phyloP scores from a whole-genome alignment of 139 green algal species.

The Axilococcus clingmanii region DNA sequence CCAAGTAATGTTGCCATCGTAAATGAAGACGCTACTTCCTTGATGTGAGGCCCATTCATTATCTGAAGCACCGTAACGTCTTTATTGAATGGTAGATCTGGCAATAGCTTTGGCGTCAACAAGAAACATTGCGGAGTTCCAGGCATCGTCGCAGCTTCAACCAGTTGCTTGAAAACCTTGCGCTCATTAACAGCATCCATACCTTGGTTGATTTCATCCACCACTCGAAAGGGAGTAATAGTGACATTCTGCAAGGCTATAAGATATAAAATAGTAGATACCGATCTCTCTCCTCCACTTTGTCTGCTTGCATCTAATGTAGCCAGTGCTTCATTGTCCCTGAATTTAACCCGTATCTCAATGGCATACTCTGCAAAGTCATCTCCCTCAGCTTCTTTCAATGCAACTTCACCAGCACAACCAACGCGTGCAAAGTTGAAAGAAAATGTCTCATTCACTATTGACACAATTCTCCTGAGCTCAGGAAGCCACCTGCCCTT shows the following conservation, averaged over 20 bases:
- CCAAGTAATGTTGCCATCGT: no score
- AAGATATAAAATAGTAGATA: constrained; percentile 97
- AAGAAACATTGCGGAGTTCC: constrained; percentile 88
- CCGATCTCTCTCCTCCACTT: constrained; percentile 86
- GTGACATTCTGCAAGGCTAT: constrained; percentile 87
- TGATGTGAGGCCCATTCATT: constrained; percentile 59
- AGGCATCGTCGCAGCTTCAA: constrained; percentile 37
- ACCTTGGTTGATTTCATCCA: constrained; percentile 99
- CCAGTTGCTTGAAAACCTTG: constrained; percentile 84
- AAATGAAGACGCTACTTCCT: constrained; percentile 17
- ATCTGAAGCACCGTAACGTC: constrained; percentile 69
- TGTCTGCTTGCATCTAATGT: constrained; percentile 72
- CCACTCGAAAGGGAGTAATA: constrained; percentile 86
- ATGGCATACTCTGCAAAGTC: constrained; percentile 69
- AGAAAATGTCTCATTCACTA: constrained; percentile 69
- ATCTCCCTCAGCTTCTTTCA: constrained; percentile 41
- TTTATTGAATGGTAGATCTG: constrained; percentile 66
- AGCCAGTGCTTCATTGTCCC: constrained; percentile 62
- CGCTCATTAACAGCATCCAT: constrained; percentile 96
- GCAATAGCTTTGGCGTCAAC: constrained; percentile 96
- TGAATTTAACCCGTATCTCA: constrained; percentile 70
- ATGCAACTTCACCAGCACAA: constrained; percentile 63
- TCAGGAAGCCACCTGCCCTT: constrained; percentile 69
- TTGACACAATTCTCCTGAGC: constrained; percentile 52
- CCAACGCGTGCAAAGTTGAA: constrained; percentile 67